Conservation (phyloP, 306 rosid genomes). For the Spatholobus suberectus region DNA sequence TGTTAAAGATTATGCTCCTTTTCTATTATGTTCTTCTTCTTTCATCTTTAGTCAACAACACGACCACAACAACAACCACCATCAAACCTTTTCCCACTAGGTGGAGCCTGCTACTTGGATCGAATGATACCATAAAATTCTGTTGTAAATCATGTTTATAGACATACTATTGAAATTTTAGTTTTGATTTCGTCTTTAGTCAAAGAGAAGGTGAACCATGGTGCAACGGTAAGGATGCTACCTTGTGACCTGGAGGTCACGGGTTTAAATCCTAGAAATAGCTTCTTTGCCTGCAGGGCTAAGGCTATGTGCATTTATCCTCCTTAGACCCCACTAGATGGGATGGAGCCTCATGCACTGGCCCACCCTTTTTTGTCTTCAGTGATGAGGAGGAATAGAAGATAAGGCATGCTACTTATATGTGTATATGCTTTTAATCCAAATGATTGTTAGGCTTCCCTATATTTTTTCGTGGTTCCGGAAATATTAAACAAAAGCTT, state of each 20-base stretch:
- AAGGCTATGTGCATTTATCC: background rate
- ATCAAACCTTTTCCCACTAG: background rate
- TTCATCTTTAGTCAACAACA: background rate
- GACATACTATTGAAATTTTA: background rate
- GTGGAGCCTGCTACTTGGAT: background rate
- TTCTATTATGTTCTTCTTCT: background rate
- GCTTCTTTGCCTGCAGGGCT: background rate
- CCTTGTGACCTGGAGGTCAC: background rate
- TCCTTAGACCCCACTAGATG: background rate
- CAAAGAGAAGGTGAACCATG: background rate
- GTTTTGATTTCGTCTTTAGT: background rate
- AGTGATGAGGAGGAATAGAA: background rate
- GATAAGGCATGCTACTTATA: background rate
- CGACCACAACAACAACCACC: background rate
- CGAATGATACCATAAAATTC: background rate
- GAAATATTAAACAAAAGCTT: background rate
- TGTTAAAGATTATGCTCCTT: background rate
- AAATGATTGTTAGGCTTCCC: background rate
- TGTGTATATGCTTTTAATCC: background rate
- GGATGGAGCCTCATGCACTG: background rate
- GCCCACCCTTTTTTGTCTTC: background rate
- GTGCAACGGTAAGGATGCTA: background rate
- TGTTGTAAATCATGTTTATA: background rate
- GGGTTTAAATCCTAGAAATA: background rate
- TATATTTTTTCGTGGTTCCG: constrained; percentile 8